Conservation (phyloP, 108 stramenopile species). For the Fistulifera solaris region DNA sequence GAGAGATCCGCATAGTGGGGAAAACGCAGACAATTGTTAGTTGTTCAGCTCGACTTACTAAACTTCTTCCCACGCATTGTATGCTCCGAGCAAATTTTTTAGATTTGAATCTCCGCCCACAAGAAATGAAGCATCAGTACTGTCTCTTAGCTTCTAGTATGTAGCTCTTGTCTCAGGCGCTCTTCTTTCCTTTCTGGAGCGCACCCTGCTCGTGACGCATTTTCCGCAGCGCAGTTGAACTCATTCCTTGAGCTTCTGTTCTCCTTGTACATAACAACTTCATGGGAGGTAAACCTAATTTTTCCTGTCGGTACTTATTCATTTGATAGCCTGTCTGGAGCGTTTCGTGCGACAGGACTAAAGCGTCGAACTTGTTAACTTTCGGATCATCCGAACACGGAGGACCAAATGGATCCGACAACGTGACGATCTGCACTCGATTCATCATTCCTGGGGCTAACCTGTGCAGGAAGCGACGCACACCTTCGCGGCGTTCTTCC, state of each 20-base stretch:
- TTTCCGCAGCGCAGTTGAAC: constrained; percentile 68
- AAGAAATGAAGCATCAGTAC: too few species aligned
- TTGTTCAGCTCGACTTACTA: too few species aligned
- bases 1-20: too few species aligned
- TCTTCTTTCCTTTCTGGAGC: too few species aligned
- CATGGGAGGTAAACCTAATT: constrained; percentile 54
- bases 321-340: constrained; percentile 62
- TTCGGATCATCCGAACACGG: constrained; percentile 36
- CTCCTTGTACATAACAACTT: constrained; percentile 74
- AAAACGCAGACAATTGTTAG: too few species aligned
- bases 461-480: constrained; percentile 59
- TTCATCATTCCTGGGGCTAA: constrained; percentile 83
- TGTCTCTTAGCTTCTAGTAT: too few species aligned
- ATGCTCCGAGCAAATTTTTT: too few species aligned
- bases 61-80: too few species aligned
- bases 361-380: constrained; percentile 52
- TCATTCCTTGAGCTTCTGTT: constrained; percentile 84
- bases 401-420: constrained; percentile 69
- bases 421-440: constrained; percentile 62
- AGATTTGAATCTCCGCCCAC: too few species aligned
- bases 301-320: constrained; percentile 47
- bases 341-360: constrained; percentile 79
- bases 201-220: constrained; percentile 10
- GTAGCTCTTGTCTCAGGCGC: too few species aligned
- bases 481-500: constrained; percentile 49